Percentiles rank a stretch among this genome's conserved stretches.
phyloP scores from a whole-genome alignment of 106 monocot species.

The Narthecium ossifragum region DNA sequence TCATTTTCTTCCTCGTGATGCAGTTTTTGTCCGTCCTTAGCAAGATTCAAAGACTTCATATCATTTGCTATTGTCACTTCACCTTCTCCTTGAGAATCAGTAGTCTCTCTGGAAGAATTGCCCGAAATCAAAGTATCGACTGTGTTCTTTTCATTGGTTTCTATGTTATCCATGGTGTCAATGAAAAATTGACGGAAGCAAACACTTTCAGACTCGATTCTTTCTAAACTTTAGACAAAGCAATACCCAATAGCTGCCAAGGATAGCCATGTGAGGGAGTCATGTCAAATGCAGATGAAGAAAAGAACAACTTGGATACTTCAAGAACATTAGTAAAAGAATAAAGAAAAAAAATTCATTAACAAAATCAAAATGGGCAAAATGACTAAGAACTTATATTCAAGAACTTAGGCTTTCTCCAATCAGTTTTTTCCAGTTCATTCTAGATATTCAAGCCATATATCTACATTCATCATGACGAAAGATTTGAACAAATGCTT shows the following conservation, averaged over 20 bases:
- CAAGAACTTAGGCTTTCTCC: too few species aligned
- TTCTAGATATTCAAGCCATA: too few species aligned
- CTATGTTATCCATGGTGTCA: not conserved
- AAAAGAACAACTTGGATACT: not conserved
- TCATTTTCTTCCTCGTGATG: conserved; percentile 13
- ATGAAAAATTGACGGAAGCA: not conserved
- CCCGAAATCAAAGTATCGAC: conserved; percentile 7
- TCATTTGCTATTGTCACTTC: conserved; percentile 9
- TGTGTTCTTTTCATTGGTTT: not conserved
- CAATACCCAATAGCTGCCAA: too few species aligned
- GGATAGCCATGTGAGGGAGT: not conserved
- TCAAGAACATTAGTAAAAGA: not conserved
- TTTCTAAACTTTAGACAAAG: not conserved
- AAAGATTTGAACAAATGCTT: too few species aligned
- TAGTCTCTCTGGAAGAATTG: conserved; percentile 3
- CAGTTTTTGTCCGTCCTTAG: not conserved
- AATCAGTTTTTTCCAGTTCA: too few species aligned
- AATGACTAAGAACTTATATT: too few species aligned
- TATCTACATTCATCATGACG: too few species aligned
- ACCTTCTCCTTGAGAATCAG: conserved; percentile 11
- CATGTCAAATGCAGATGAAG: not conserved
- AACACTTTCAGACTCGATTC: not conserved
- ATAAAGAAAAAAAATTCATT: too few species aligned
- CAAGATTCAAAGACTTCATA: conserved; percentile 9
- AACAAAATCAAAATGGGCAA: too few species aligned